Evolutionary conservation across 1,284 basidiomycete genomes (phyloP).

Genomic region (Sanghuangporus weigelae): DNA sequence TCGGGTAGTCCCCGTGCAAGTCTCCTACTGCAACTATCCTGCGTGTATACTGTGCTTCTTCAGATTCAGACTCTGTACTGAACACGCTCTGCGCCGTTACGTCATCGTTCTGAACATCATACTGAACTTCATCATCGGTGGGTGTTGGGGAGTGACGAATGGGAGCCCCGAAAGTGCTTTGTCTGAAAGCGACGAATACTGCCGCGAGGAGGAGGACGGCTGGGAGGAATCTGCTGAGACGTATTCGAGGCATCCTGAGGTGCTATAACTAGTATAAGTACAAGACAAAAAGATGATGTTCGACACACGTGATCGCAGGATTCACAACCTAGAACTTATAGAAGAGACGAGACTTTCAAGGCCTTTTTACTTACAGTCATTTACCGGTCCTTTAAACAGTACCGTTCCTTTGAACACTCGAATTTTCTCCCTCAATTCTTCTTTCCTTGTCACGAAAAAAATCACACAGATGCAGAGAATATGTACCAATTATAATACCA

Average conservation of each 20-base stretch:
- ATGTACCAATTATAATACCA: too few relatives aligned
- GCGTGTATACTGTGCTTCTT: slow-evolving; percentile 23
- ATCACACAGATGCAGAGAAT: too few relatives aligned
- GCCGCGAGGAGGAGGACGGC: slow-evolving; percentile 6
- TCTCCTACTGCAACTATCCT: slow-evolving; percentile 78
- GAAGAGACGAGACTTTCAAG: too few relatives aligned
- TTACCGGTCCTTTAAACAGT: too few relatives aligned
- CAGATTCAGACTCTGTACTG: neutral
- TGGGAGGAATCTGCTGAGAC: slow-evolving; percentile 1
- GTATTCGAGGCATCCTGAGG: neutral
- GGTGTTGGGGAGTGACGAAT: neutral
- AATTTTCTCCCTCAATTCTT: too few relatives aligned
- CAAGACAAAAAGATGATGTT: too few relatives aligned
- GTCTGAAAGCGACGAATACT: slow-evolving; percentile 3
- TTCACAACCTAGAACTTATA: too few relatives aligned
- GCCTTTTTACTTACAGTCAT: too few relatives aligned
- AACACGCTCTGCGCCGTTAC: neutral
- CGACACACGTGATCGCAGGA: too few relatives aligned
- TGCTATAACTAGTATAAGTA: neutral
- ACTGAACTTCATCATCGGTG: neutral
- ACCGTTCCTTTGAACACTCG: too few relatives aligned
- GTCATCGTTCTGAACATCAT: neutral
- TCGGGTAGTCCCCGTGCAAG: slow-evolving; percentile 71
- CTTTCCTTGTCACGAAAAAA: too few relatives aligned
- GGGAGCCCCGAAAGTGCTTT: neutral